phyloP scores from a whole-genome alignment of 495 filamentous ascomycete genomes.

The Aspergillus biplanus region DNA sequence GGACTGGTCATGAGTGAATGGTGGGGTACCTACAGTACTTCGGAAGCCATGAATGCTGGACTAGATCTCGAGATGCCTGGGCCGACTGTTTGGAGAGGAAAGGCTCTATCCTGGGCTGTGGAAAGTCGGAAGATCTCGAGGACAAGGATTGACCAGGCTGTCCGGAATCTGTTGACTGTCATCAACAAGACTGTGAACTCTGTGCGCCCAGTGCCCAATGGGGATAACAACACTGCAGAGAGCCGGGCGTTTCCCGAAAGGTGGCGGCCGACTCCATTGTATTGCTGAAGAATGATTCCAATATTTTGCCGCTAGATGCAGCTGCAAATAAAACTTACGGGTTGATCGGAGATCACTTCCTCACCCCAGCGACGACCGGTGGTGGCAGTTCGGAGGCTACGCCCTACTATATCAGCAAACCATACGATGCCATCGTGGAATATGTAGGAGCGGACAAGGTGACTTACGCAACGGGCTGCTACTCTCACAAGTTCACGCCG shows the following conservation, averaged over 20 bases:
- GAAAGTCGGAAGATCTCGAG: neutral
- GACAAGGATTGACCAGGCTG: slow-evolving; percentile 1
- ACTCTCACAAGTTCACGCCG: neutral
- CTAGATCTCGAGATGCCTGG: slow-evolving; percentile 5
- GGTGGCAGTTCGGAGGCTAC: slow-evolving; percentile 5
- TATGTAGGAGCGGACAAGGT: neutral
- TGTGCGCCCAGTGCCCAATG: neutral
- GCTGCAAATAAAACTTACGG: neutral
- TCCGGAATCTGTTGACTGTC: neutral
- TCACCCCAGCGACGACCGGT: neutral
- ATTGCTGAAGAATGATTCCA: slow-evolving; percentile 12
- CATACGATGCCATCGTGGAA: neutral
- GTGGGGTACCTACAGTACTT: slow-evolving; percentile 59
- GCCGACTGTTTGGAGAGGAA: neutral
- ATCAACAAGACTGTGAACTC: neutral
- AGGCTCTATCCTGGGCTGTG: neutral
- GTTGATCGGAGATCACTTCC: slow-evolving; percentile 6
- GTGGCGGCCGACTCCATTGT: slow-evolving; percentile 1
- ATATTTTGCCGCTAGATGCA: neutral
- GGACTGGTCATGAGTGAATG: slow-evolving; percentile 69
- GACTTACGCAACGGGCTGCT: neutral
- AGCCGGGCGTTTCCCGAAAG: neutral
- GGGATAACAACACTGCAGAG: neutral
- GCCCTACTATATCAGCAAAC: neutral
- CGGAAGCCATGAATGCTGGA: slow-evolving; percentile 41